phyloP scores from a whole-genome alignment of 352 stramenopile genomes.

The Globisporangium perplexum region DNA sequence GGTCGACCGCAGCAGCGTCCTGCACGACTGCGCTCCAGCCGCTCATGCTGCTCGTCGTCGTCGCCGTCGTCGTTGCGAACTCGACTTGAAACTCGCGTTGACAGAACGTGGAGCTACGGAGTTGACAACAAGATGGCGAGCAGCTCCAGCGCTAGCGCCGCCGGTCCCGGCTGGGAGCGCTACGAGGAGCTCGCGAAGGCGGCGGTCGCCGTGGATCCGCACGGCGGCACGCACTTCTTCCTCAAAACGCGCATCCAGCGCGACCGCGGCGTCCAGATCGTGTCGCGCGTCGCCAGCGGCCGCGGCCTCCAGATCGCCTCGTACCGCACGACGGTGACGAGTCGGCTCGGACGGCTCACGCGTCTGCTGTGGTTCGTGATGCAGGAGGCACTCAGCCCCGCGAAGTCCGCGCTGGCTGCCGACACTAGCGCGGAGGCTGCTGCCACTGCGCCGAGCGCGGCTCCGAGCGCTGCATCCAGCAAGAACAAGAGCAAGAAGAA shows the following conservation, averaged over 20 bases:
- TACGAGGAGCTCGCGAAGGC: conserved; percentile 72
- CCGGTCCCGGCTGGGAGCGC: conserved; percentile 43
- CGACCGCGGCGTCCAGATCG: conserved; percentile 23
- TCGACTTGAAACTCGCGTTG: background rate
- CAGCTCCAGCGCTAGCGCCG: conserved; percentile 8
- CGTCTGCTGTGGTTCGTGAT: conserved; percentile 60
- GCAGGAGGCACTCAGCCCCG: conserved; percentile 61
- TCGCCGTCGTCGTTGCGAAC: no score
- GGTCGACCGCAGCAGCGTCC: background rate
- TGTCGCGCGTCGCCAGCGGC: conserved; percentile 37
- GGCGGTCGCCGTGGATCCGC: conserved; percentile 43
- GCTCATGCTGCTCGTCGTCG: background rate
- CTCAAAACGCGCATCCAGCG: conserved; percentile 37
- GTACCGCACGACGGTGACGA: conserved; percentile 14
- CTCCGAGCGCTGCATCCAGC: background rate
- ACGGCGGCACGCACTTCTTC: conserved; percentile 46
- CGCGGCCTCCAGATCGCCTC: conserved; percentile 2
- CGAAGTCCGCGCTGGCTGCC: conserved; percentile 16
- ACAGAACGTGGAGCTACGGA: no score
- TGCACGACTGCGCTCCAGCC: background rate
- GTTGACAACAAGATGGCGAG: conserved; percentile 1
- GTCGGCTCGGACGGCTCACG: conserved; percentile 34
- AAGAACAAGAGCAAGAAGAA: conserved; percentile 23
- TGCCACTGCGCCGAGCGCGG: background rate
- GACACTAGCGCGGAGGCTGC: background rate